Evolutionary conservation across 257 asterid genomes (phyloP).

Genomic region (Dorcoceras hygrometricum): DNA sequence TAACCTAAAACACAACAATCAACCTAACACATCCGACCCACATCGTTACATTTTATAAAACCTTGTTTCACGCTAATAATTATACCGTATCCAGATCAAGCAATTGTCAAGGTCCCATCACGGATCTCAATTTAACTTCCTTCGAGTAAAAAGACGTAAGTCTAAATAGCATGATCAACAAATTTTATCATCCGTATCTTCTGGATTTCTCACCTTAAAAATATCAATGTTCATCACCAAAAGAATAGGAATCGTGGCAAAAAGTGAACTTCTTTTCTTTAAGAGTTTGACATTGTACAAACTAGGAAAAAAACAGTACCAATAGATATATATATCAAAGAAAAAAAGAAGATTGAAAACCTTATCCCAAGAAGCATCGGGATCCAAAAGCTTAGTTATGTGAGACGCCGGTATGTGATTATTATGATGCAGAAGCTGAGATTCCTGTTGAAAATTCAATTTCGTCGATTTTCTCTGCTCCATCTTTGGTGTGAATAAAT

Average conservation of each 20-base stretch:
- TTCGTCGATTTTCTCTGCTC: background rate
- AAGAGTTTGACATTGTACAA: background rate
- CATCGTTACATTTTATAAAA: background rate
- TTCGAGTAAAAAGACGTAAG: background rate
- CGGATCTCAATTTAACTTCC: background rate
- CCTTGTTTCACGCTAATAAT: background rate
- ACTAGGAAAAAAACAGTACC: background rate
- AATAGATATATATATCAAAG: background rate
- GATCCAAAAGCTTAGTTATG: constrained; percentile 1
- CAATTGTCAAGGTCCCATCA: background rate
- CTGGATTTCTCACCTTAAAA: background rate
- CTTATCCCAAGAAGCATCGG: constrained; percentile 48
- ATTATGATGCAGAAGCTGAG: background rate
- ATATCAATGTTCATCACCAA: background rate
- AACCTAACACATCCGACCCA: constrained; percentile 2
- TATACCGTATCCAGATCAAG: constrained; percentile 2
- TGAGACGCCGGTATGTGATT: background rate
- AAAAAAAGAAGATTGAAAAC: background rate
- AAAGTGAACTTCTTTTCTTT: background rate
- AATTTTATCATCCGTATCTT: constrained; percentile 12
- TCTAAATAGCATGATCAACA: background rate
- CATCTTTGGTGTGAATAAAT: background rate
- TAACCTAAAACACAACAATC: background rate
- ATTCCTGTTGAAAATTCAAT: background rate
- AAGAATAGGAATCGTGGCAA: background rate